Base-by-base conservation (phyloP, 1,284 basidiomycete genomes). In the Trametes sp. region DNA sequence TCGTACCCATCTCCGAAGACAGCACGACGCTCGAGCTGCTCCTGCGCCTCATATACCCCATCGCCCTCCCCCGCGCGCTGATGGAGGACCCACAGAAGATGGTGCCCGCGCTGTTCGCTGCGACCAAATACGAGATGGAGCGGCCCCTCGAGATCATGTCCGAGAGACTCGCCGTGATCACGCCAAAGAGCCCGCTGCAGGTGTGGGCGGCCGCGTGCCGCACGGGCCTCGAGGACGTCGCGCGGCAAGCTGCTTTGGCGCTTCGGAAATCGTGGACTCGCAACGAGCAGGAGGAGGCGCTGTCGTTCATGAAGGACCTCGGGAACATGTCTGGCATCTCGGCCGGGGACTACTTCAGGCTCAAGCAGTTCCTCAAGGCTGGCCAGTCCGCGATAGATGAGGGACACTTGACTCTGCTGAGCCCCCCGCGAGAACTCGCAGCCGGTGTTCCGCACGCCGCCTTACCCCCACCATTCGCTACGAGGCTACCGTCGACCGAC, bases 51-150 rank as follows among this genome's bases (percentile, higher is more conserved):
- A 48, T 59, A 14, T 73, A 73, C 50, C 72, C 72, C 0, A 56
- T 66, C 35, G 38, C 57, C 11, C 57, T 63, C 23, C 69, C 62
- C 16, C 6, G 21, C 8, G 26, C 65, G n/a, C 19, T 19, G 1
- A 28, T 24, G 24, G 46, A 54, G 5, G 54, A 42, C 35, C 42
- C 63, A 1, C 11, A 16, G 8, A 42, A 49, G 21, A 31, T 63
- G n/a, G 52, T 57, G 24, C 44, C 58, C 9, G 55, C 62, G 10
- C 49, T 68, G 45, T 36, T 61, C 19, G 66, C 68, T 2, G 63
- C 66, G 29, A 35, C 57, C 23, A 69, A 69, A 54, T 71, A 69
- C 57, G 54, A 60, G 42, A 69, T 71, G 68, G 66, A 58, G 21
- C 57, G 44, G 53, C 59, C 63, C 8, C 38, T 63, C 14, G 31